phyloP scores from a whole-genome alignment of 192 early-diverging fungal species.

The Backusella macrospora region DNA sequence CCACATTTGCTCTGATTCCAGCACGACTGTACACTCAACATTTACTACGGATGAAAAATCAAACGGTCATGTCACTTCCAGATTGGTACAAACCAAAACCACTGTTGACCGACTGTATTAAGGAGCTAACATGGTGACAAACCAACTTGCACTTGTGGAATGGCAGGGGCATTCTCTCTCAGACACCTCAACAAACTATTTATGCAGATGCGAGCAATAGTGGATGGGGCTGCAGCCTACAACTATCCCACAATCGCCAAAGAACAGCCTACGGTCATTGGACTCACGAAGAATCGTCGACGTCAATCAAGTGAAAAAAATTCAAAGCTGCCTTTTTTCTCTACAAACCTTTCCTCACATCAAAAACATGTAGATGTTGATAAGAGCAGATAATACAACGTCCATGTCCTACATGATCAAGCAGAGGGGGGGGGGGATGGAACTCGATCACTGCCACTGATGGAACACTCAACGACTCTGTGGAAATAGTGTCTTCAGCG shows the following conservation, averaged over 20 bases:
- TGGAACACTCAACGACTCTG: not conserved
- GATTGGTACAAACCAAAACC: conserved; percentile 5
- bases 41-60: conserved; percentile 35
- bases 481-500: conserved; percentile 22
- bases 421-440: conserved; percentile 6
- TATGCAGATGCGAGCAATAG: conserved; percentile 8
- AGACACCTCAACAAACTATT: not conserved
- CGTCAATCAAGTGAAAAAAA: conserved; percentile 39
- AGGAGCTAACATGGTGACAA: conserved; percentile 13
- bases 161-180: not conserved
- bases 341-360: not conserved
- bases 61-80: not conserved
- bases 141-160: not conserved
- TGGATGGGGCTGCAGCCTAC: conserved; percentile 2
- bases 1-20: too few species aligned
- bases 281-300: not conserved
- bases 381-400: conserved; percentile 1
- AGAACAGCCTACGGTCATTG: not conserved
- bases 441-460: not conserved
- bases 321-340: conserved; percentile 20
- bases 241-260: not conserved
- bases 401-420: conserved; percentile 6
- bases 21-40: too few species aligned
- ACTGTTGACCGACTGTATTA: not conserved
- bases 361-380: not conserved